Evolutionary conservation across 2,329 filamentous ascomycete genomes (phyloP), one percentile per base, ranked within the genome.

Genomic region (Aspergillus candidus): DNA sequence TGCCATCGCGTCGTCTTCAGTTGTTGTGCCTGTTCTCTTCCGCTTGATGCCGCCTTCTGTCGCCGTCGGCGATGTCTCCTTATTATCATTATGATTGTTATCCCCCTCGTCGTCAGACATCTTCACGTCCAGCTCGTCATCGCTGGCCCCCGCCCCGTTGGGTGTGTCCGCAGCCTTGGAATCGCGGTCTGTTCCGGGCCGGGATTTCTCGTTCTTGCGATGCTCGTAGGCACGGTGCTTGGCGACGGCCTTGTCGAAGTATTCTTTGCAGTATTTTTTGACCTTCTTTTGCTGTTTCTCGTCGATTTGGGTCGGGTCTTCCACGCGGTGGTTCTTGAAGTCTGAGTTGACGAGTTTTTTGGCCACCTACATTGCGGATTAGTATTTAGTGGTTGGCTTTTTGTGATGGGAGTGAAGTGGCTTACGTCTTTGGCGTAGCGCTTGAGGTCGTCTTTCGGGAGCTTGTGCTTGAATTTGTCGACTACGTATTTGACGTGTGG

Each of bases 261-360:
- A 97, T 40, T 89, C 83, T 50, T 86, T 84, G 46, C 90, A 88
- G 60, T 85, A 88, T 45, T 80, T 83, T 69, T 88, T 94, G 47
- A 96, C 80, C 51, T 89, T 88, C 61, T 83, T 84, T 56, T 84
- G 79, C 57, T 93, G 86, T 61, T 88, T 90, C 31, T 86, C 78
- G 22, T 77, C 79, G 52, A 96, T 83, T 38, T 78, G 79, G 17
- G 80, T 87, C 0, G 89, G 91, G 58, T 96, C 84, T 36, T 80
- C 77, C 8, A 96, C 89, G n/a, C 88, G 83, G 38, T 82, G 80
- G 59, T 91, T 85, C 65, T 94, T 94, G 70, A 87, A 96, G 64
- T 97, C 91, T 0, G 88, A 93, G 13, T 86, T 80, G 14, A 95
- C 90, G 11, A 97, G 78, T 66, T 91, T 94, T 68, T 95, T 95